Evolutionary conservation across 139 green algal species (phyloP), one percentile per base, ranked within the genome.

Genomic region (Chlorella sp.): DNA sequence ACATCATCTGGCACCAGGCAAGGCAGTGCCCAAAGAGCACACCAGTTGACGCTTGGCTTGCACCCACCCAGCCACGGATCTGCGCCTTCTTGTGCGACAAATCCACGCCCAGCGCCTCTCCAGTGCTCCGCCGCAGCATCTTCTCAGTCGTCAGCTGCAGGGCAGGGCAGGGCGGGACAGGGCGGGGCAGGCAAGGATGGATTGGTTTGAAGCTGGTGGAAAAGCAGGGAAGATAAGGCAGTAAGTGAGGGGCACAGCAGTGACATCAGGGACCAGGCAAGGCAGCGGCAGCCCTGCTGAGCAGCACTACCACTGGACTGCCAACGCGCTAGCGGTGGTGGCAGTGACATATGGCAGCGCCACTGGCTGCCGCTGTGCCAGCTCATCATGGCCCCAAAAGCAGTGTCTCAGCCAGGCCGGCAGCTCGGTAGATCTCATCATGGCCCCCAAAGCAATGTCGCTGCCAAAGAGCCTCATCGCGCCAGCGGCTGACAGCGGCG

Each of bases 61-160:
- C 64, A 71, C 84, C n/a, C 68, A 88, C 84, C 84, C 24, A 37
- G 28, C 18, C 4, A 0, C 89, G 90, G 48, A 98, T 92, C 30
- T 94, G 88, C 2, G 85, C 73, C 86, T 95, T 96, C 84, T 89
- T 81, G 9, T 83, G 60, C 2, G 76, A 86, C 69, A 97, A 61
- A 76, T 93, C 88, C 12, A 86, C 69, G 1, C 89, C 92, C 61
- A 96, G 89, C 9, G 90, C 68, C 85, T 91, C 89, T 34, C 91
- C 88, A 85, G 97, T 92, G 80, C 94, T 85, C 79, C 93, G 91
- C 36, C 95, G 89, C 26, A 97, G 88, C 84, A 87, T 90, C 88
- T 96, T 97, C 89, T 96, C 93, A 26, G 94, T 96, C 14, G 92
- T 94, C 5, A 88, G 88, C 93, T 97, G 90, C 87, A 91, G 21